A percentile compares a stretch with the other conserved stretches of the same genome.
Evolutionary conservation across 306 rosid species (phyloP).

Genomic region (Vicia sativa): DNA sequence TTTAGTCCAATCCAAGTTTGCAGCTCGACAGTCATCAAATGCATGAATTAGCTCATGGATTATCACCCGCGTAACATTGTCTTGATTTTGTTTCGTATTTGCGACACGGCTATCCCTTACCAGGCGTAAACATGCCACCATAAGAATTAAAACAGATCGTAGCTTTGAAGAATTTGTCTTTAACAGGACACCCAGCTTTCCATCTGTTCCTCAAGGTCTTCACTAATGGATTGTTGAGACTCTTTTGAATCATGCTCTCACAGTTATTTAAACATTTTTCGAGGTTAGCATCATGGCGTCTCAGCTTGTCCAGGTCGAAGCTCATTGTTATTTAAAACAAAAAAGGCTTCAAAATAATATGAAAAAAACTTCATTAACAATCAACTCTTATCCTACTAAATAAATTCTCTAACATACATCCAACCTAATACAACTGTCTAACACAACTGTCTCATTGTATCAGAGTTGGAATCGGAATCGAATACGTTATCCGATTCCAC

Average conservation of each 20-base stretch:
- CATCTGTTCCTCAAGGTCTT: slow-evolving; percentile 61
- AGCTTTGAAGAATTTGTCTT: slow-evolving; percentile 58
- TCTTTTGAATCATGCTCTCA: background rate
- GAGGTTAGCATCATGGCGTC: no score
- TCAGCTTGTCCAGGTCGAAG: no score
- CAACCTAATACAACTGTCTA: no score
- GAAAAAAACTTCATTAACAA: no score
- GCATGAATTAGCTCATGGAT: slow-evolving; percentile 76
- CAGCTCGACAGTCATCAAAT: slow-evolving; percentile 71
- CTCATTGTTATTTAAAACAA: no score
- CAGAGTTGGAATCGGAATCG: no score
- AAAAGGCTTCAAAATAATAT: no score
- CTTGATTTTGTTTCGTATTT: slow-evolving; percentile 61
- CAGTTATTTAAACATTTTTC: background rate
- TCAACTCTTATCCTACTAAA: no score
- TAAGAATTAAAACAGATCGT: slow-evolving; percentile 29
- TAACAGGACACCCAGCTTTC: slow-evolving; percentile 66
- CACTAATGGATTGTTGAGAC: slow-evolving; percentile 41
- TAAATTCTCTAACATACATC: no score
- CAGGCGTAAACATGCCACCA: slow-evolving; percentile 49
- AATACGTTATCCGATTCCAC: no score
- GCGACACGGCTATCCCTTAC: slow-evolving; percentile 58
- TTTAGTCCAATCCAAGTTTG: slow-evolving; percentile 66
- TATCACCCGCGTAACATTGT: slow-evolving; percentile 69
- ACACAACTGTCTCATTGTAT: no score